Conservation (phyloP, 164 flowering plant species). For the Vitis vinifera region ASM3070453v1 NC_081811.1:24588001-24588500, state of each 20-base stretch:
- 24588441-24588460: not conserved
- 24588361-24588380: not conserved
- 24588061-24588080: not conserved
- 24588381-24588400: too few species aligned
- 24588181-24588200: not conserved
- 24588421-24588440: not conserved
- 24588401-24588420: not conserved
- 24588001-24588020: too few species aligned
- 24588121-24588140: not conserved
- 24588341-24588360: not conserved
- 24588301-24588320: not conserved
- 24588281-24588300: not conserved
- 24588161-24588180: not conserved
- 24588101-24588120: too few species aligned
- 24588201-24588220: not conserved
- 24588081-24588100: not conserved
- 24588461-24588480: conserved; percentile 15
- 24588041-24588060: not conserved
- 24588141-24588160: not conserved
- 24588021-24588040: not conserved
- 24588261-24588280: too few species aligned
- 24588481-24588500: conserved; percentile 93
- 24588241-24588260: not conserved
- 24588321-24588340: not conserved
- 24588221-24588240: not conserved